Percentiles rank a stretch among this genome's conserved stretches.
These are phyloP conservation scores for Botrytis pseudocinerea DNA, from an alignment of 2,329 filamentous ascomycete species.

Conservation along the genomic window DNA sequence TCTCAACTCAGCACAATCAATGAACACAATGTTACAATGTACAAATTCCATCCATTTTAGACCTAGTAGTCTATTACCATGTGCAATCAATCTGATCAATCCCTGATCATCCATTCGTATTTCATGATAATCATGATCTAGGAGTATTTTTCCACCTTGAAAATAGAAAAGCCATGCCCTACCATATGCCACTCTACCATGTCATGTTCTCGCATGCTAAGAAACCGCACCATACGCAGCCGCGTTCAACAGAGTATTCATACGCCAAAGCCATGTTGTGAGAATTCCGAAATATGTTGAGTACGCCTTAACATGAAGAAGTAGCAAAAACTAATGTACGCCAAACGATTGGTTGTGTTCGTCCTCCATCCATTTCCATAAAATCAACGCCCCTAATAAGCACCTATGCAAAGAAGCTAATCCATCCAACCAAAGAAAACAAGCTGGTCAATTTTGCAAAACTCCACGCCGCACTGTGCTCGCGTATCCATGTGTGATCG, in stretches of 20 bases:
- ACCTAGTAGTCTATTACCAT: background rate
- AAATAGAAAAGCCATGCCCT: background rate
- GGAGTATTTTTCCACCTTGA: background rate
- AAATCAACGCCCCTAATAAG: slow-evolving; percentile 1
- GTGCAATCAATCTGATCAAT: background rate
- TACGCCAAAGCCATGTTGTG: slow-evolving; percentile 18
- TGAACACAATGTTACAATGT: background rate
- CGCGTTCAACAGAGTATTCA: background rate
- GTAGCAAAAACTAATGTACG: slow-evolving; percentile 5
- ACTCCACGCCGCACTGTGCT: slow-evolving; percentile 7
- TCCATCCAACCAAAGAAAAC: slow-evolving; percentile 1
- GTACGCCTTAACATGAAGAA: background rate
- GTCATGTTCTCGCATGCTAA: background rate
- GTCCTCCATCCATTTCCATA: background rate
- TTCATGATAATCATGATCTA: slow-evolving; percentile 6
- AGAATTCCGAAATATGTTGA: background rate
- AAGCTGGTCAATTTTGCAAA: background rate
- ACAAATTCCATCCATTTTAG: background rate
- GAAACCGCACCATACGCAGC: background rate
- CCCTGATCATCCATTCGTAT: slow-evolving; percentile 6
- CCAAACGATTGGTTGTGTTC: background rate
- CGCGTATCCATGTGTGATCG: background rate
- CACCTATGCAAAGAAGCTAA: slow-evolving; percentile 15
- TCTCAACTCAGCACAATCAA: background rate
- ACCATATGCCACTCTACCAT: background rate